Evolutionary conservation across 805 yeast species (phyloP).

Genomic region (Maudiozyma turicensis): DNA sequence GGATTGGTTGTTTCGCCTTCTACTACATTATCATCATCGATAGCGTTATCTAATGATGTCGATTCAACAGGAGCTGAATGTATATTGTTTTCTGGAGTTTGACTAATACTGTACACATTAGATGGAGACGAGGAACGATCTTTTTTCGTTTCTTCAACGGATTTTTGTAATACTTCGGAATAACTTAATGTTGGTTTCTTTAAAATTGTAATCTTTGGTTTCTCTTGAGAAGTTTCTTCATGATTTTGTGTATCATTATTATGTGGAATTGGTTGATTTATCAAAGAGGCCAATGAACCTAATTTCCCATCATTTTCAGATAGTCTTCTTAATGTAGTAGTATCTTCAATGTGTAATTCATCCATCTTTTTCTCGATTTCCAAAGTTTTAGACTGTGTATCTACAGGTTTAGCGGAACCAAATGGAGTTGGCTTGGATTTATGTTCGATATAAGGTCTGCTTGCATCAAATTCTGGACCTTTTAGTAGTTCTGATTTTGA

Average conservation of each 20-base stretch:
- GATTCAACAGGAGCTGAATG: not conserved
- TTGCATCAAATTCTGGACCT: constrained; percentile 20
- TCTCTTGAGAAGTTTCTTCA: not conserved
- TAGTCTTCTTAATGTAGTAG: constrained; percentile 26
- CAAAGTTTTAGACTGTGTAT: constrained; percentile 51
- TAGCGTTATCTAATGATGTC: not conserved
- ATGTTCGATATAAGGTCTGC: constrained; percentile 16
- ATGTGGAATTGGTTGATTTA: not conserved
- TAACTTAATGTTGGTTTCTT: constrained; percentile 20
- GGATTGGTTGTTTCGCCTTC: constrained; percentile 31
- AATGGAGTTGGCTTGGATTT: constrained; percentile 55
- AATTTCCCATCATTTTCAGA: constrained; percentile 7
- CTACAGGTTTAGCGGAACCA: constrained; percentile 82
- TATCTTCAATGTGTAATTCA: constrained; percentile 37
- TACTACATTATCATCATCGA: not conserved
- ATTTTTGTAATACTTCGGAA: constrained; percentile 20
- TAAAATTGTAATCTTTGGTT: constrained; percentile 13
- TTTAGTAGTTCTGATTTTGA: constrained; percentile 17
- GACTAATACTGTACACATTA: not conserved
- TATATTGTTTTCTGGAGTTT: too few species aligned
- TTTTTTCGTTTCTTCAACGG: constrained; percentile 18
- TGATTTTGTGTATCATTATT: not conserved
- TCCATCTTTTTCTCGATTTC: constrained; percentile 49
- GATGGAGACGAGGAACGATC: constrained; percentile 2
- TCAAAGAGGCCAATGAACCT: not conserved